Percentiles rank a stretch among this genome's conserved stretches.
phyloP scores from a whole-genome alignment of 768 basidiomycete genomes.

The Hypholoma fasciculare region DNA sequence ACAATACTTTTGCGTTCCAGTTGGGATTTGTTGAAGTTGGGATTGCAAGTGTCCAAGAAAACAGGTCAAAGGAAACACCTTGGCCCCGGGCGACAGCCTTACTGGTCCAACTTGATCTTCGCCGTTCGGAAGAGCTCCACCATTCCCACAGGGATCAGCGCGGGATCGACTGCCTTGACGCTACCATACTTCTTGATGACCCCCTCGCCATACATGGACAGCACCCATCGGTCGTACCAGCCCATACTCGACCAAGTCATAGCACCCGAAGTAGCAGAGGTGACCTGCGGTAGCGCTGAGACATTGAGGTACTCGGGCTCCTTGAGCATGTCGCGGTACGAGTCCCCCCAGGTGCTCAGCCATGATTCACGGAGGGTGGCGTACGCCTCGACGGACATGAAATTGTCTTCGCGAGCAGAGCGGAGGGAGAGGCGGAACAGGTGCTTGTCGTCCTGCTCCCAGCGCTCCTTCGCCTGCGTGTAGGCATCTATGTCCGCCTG shows the following conservation, averaged over 20 bases:
- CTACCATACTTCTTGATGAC: slow-evolving; percentile 38
- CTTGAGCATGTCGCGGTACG: slow-evolving; percentile 26
- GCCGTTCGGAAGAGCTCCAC: slow-evolving; percentile 12
- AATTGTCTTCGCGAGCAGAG: slow-evolving; percentile 8
- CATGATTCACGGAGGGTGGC: slow-evolving; percentile 21
- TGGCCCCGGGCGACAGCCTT: background rate
- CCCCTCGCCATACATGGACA: slow-evolving; percentile 38
- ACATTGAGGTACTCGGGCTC: slow-evolving; percentile 1
- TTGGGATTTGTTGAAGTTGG: too few species aligned
- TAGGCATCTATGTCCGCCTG: slow-evolving; percentile 26
- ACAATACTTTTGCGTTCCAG: too few species aligned
- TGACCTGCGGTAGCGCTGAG: background rate
- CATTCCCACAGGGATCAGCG: slow-evolving; percentile 41
- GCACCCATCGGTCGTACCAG: slow-evolving; percentile 36
- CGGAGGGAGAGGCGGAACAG: background rate
- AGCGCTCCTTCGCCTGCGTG: slow-evolving; percentile 20
- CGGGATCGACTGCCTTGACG: slow-evolving; percentile 38
- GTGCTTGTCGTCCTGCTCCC: slow-evolving; percentile 18
- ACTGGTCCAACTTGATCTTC: background rate
- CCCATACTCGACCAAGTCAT: slow-evolving; percentile 15
- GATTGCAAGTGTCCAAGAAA: too few species aligned
- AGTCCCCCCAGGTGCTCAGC: slow-evolving; percentile 21
- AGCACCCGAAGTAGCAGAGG: background rate
- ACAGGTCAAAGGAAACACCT: background rate
- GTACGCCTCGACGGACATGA: slow-evolving; percentile 32